Base-by-base conservation (phyloP, 169 alveolate species). In the Cryptosporidium ryanae region DNA sequence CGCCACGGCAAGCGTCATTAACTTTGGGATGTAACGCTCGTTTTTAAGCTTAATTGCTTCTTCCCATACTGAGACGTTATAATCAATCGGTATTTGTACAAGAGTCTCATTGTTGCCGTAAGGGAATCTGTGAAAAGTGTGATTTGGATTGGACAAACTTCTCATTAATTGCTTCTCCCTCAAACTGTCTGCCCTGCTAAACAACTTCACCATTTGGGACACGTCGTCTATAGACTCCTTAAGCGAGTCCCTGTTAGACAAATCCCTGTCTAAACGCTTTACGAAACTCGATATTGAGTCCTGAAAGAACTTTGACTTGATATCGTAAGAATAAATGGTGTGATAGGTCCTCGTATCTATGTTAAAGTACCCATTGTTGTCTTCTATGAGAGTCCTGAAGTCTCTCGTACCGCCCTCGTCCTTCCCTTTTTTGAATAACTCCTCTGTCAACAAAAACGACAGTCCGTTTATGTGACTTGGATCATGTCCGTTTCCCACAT, bases 51-150 rank as follows among this genome's bases (percentile, higher is more conserved):
- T 38, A 38, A 38, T 38, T 38, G 46, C 46, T 38, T 38, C 46
- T 38, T 38, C 46, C 8, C 3, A 38, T 38, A 10, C 8, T 6
- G 46, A 38, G 3, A 38, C 8, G 8, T 38, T 38, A 10, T 38
- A 38, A 38, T 38, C 3, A 38, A 4, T 10, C 27, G 82, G 82
- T 29, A 66, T 43, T 25, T 46, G 65, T 25, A 57, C 31, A 57
- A 66, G 34, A n/a, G 82, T 66, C 21, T 66, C 82, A 48, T 66
- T 66, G 31, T 57, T 66, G 17, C 82, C 82, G 55, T 66, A 66
- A 17, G 82, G 82, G 21, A 66, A 66, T 48, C 82, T 66, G 43
- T 46, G 64, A 46, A 66, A 66, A 8, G 25, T 2, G n/a, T 66
- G 82, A n/a, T 38, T 29, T 10, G 82, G 43, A 48, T 66, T 66